phyloP scores from a whole-genome alignment of 1,139 yeast genomes.

The Diutina ranongensis region DNA sequence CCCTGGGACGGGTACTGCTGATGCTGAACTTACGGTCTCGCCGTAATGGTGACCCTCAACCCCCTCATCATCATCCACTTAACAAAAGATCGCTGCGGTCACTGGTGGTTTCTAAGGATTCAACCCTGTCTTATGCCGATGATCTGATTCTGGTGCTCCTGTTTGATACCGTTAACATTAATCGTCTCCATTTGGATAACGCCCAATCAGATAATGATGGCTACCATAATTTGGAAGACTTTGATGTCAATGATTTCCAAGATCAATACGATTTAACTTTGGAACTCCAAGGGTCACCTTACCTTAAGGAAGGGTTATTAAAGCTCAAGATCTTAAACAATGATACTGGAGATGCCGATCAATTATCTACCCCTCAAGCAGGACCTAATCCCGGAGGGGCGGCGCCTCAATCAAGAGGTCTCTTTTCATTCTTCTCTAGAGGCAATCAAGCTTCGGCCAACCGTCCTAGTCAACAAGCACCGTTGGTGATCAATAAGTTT shows the following conservation, averaged over 20 bases:
- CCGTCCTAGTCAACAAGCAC: slow-evolving; percentile 7
- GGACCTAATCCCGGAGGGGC: slow-evolving; percentile 7
- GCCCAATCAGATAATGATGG: slow-evolving; percentile 27
- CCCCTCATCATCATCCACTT: slow-evolving; percentile 9
- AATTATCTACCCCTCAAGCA: slow-evolving; percentile 13
- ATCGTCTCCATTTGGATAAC: slow-evolving; percentile 12
- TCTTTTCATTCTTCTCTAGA: slow-evolving; percentile 17
- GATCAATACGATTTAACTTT: slow-evolving; percentile 48
- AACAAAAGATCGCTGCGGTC: slow-evolving; percentile 16
- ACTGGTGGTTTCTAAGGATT: slow-evolving; percentile 24
- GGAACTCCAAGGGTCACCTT: slow-evolving; percentile 64
- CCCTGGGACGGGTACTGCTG: slow-evolving; percentile 5
- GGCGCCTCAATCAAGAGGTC: slow-evolving; percentile 10
- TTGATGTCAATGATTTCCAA: slow-evolving; percentile 31
- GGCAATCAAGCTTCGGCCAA: not conserved
- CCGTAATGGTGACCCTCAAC: not conserved
- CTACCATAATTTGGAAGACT: slow-evolving; percentile 35
- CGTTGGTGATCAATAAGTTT: slow-evolving; percentile 20
- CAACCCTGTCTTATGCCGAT: slow-evolving; percentile 17
- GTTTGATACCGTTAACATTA: slow-evolving; percentile 22
- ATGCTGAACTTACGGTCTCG: slow-evolving; percentile 4
- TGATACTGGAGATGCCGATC: slow-evolving; percentile 23
- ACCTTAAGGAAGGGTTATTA: slow-evolving; percentile 67
- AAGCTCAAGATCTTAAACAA: slow-evolving; percentile 36
- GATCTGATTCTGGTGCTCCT: slow-evolving; percentile 28